Evolutionary conservation across 2,329 filamentous ascomycete species (phyloP).

Genomic region (Thielaviopsis ethacetica): DNA sequence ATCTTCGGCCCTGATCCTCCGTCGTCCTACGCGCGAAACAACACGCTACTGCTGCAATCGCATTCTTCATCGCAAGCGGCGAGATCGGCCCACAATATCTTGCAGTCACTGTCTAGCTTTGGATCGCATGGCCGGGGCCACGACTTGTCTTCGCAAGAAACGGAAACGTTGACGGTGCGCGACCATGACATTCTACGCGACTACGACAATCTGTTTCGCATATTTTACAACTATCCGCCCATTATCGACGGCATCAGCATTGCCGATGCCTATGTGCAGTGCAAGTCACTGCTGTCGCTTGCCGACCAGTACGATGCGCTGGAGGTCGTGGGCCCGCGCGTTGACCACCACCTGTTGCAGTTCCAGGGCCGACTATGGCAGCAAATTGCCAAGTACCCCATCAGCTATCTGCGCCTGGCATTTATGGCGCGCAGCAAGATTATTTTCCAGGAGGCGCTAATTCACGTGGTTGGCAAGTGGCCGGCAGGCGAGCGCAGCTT

Average conservation of each 20-base stretch:
- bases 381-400: slow-evolving; percentile 91
- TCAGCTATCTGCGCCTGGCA: slow-evolving; percentile 78
- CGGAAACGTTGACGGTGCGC: slow-evolving; percentile 34
- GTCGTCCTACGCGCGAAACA: neutral
- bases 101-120: slow-evolving; percentile 30
- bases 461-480: slow-evolving; percentile 93
- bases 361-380: slow-evolving; percentile 88
- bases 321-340: slow-evolving; percentile 68
- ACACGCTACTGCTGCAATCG: neutral
- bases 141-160: slow-evolving; percentile 18
- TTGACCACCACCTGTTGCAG: slow-evolving; percentile 85
- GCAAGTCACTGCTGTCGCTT: slow-evolving; percentile 71
- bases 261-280: slow-evolving; percentile 82
- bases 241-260: slow-evolving; percentile 73
- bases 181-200: slow-evolving; percentile 69
- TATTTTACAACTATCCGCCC: slow-evolving; percentile 89
- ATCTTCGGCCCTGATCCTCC: slow-evolving; percentile 27
- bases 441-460: slow-evolving; percentile 73
- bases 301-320: slow-evolving; percentile 94
- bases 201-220: slow-evolving; percentile 89
- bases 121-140: slow-evolving; percentile 30
- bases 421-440: slow-evolving; percentile 71
- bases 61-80: neutral
- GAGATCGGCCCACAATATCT: neutral
- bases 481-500: slow-evolving; percentile 65